These are phyloP conservation scores for Bassia scoparia DNA, from an alignment of 148 eudicot genomes.

Conservation along the genomic window DNA sequence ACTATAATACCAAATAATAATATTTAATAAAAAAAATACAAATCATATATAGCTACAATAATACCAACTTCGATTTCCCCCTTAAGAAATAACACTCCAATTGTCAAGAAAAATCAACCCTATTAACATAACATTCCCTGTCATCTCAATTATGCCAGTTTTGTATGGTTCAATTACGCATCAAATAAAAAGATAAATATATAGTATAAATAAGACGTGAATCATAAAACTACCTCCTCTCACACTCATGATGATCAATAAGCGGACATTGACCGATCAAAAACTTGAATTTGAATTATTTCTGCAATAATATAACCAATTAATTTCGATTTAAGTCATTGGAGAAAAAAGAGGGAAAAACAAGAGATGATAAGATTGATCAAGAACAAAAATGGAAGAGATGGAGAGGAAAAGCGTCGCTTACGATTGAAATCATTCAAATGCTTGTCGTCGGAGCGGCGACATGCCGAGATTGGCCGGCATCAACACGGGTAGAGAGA, in stretches of 20 bases:
- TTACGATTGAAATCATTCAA: constrained; percentile 31
- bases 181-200: constrained; percentile 1
- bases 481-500: constrained; percentile 33
- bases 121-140: constrained; percentile 2
- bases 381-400: background rate
- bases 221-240: constrained; percentile 2
- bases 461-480: constrained; percentile 57
- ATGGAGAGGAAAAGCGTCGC: constrained; percentile 22
- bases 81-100: background rate
- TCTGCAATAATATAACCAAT: background rate
- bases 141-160: background rate
- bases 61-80: background rate
- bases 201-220: background rate
- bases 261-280: background rate
- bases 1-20: constrained; percentile 10
- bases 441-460: constrained; percentile 34
- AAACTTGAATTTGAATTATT: background rate
- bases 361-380: background rate
- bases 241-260: background rate
- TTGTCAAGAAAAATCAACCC: background rate
- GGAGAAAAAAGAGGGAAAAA: background rate
- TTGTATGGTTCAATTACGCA: background rate
- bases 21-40: background rate
- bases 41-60: background rate
- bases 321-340: constrained; percentile 17